Percentiles rank a stretch among this genome's conserved stretches.
Conservation (phyloP, 2,329 filamentous ascomycete species). For the Trichothecium roseum region DNA sequence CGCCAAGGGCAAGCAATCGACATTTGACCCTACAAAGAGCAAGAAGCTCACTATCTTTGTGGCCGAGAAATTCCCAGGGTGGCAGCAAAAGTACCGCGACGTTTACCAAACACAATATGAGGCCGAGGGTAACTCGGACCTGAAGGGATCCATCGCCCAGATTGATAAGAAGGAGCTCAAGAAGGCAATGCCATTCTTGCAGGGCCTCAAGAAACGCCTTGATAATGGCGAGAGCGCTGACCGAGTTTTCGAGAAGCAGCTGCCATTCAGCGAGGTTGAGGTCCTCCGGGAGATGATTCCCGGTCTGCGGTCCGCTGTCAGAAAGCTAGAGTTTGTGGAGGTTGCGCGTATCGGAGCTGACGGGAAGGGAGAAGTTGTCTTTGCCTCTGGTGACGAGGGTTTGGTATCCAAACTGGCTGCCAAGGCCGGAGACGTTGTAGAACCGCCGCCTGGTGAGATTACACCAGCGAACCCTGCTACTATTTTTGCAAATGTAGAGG, state of each 20-base stretch:
- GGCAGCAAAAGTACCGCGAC: constrained; percentile 87
- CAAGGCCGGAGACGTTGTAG: constrained; percentile 5
- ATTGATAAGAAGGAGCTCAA: constrained; percentile 88
- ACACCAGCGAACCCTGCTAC: too few species aligned
- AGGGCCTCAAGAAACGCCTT: constrained; percentile 74
- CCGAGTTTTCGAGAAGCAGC: constrained; percentile 69
- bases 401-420: constrained; percentile 2
- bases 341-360: constrained; percentile 6
- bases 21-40: constrained; percentile 81
- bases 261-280: constrained; percentile 76
- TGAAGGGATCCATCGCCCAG: constrained; percentile 69
- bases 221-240: constrained; percentile 56
- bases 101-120: constrained; percentile 65
- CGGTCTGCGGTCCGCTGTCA: constrained; percentile 36
- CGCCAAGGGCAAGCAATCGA: constrained; percentile 77
- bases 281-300: constrained; percentile 70
- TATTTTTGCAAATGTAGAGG: too few species aligned
- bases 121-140: constrained; percentile 50
- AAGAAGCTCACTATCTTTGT: constrained; percentile 87
- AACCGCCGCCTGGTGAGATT: not conserved
- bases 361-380: constrained; percentile 4
- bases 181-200: constrained; percentile 96
- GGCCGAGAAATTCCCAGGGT: constrained; percentile 69
- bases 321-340: constrained; percentile 5
- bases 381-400: constrained; percentile 2